Percentiles rank a stretch among this genome's conserved stretches.
Evolutionary conservation across 169 alveolate genomes (phyloP).

Genomic region (Plasmodium knowlesi): DNA sequence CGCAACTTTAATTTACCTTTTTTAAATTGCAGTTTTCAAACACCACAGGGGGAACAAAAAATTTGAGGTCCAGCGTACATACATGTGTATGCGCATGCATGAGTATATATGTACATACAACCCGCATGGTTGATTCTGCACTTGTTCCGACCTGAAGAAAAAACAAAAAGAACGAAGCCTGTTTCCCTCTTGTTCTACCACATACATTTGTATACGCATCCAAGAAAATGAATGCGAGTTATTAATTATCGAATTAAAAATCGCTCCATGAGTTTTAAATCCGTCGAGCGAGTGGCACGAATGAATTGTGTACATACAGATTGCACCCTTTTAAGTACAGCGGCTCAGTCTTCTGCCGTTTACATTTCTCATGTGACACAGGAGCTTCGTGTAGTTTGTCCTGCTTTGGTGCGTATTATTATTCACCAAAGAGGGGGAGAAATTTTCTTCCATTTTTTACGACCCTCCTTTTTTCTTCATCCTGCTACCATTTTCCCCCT

Average conservation of each 20-base stretch:
- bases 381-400: not conserved
- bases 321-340: conserved; percentile 2
- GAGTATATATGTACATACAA: not conserved
- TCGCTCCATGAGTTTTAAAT: not conserved
- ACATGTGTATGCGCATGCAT: not conserved
- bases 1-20: not conserved
- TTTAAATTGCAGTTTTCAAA: conserved; percentile 5
- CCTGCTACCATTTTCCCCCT: not conserved
- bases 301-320: not conserved
- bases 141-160: not conserved
- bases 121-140: not conserved
- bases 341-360: not conserved
- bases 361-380: not conserved
- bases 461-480: not conserved
- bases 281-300: not conserved
- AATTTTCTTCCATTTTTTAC: not conserved
- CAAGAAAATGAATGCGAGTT: not conserved
- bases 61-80: not conserved
- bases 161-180: not conserved
- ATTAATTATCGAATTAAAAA: conserved; percentile 1
- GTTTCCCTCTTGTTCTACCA: not conserved
- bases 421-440: not conserved
- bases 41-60: not conserved
- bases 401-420: not conserved
- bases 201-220: not conserved